Percentiles rank a stretch among this genome's conserved stretches.
Conservation (phyloP, 805 yeast species). For the Kluyveromyces siamensis region DNA sequence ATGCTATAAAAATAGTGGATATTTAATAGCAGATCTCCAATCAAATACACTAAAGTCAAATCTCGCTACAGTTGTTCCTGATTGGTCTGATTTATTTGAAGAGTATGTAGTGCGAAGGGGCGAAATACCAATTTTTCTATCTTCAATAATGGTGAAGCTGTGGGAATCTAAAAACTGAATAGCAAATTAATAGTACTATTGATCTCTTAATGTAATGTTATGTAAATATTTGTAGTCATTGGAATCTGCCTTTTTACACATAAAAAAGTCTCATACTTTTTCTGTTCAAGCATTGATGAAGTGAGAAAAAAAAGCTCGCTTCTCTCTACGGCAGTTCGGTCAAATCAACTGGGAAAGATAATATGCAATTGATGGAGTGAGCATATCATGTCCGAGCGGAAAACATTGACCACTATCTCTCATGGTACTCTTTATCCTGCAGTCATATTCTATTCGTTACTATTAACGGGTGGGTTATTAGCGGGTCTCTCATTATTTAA, state of each 20-base stretch:
- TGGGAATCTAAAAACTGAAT: constrained; percentile 35
- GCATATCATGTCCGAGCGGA: constrained; percentile 4
- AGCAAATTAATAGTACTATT: background rate
- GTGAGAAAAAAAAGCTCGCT: background rate
- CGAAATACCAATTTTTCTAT: constrained; percentile 69
- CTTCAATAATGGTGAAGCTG: constrained; percentile 62
- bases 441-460: constrained; percentile 22
- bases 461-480: constrained; percentile 32
- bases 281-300: background rate
- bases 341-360: too few species aligned
- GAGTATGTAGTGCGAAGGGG: constrained; percentile 61
- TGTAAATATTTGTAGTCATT: background rate
- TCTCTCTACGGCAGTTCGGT: too few species aligned
- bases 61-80: constrained; percentile 20
- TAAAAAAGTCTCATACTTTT: background rate
- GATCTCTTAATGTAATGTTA: too few species aligned
- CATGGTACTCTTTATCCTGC: constrained; percentile 12
- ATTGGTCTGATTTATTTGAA: constrained; percentile 43
- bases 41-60: constrained; percentile 46
- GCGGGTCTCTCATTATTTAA: constrained; percentile 38
- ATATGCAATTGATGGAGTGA: background rate
- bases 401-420: background rate
- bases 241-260: background rate
- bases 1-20: constrained; percentile 34
- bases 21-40: constrained; percentile 48